These are phyloP conservation scores for Lenzites betulinus DNA, from an alignment of 768 basidiomycete species.

Conservation along the genomic window DNA sequence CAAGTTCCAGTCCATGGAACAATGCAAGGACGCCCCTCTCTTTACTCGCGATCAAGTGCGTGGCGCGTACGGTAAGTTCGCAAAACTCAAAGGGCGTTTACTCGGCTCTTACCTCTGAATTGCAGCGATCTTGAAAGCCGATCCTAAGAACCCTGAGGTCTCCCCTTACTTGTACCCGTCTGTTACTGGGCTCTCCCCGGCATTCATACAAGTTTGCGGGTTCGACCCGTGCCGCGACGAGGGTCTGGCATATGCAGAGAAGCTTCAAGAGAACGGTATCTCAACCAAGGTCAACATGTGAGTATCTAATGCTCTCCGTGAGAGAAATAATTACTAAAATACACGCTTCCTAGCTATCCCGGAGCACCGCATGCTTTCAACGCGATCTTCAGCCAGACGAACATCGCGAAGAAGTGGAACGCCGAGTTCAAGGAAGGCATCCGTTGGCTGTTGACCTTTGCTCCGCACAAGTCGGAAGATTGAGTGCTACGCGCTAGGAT, in stretches of 20 bases:
- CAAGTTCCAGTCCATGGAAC: conserved; percentile 25
- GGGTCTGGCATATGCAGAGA: conserved; percentile 29
- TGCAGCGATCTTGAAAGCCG: background rate
- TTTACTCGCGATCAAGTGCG: conserved; percentile 9
- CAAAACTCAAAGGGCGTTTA: too few species aligned
- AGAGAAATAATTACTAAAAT: too few species aligned
- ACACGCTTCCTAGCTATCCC: conserved; percentile 24
- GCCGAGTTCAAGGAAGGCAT: conserved; percentile 24
- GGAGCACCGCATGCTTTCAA: conserved; percentile 29
- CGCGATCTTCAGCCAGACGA: conserved; percentile 12
- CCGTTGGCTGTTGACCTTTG: conserved; percentile 23
- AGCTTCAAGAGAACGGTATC: conserved; percentile 25
- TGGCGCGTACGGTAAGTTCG: background rate
- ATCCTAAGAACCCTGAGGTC: conserved; percentile 12
- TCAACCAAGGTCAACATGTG: conserved; percentile 29
- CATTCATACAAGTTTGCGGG: conserved; percentile 30
- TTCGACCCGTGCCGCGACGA: conserved; percentile 32
- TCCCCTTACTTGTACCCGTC: conserved; percentile 24
- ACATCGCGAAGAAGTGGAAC: conserved; percentile 17
- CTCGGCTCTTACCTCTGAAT: background rate
- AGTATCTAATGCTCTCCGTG: background rate
- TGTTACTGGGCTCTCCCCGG: conserved; percentile 22
- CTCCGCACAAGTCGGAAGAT: background rate
- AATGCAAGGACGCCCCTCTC: conserved; percentile 25
- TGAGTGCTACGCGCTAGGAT: too few species aligned